Evolutionary conservation across 768 basidiomycete genomes (phyloP).

Genomic region (Tulasnella sp.): DNA sequence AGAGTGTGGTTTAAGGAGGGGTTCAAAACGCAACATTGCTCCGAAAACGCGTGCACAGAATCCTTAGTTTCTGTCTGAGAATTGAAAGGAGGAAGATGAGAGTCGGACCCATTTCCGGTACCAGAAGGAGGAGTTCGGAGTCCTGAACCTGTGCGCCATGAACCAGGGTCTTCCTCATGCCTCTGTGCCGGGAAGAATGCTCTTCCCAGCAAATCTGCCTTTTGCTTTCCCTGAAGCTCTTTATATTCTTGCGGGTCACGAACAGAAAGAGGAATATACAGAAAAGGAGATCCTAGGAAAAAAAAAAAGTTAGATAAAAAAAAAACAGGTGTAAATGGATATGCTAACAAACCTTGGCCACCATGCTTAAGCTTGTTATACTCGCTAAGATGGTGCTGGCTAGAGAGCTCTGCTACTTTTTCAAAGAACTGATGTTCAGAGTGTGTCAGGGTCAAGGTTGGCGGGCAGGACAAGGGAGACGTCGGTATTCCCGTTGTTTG

Average conservation of each 20-base stretch:
- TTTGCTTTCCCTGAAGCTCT: constrained; percentile 42
- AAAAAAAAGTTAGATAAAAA: neutral
- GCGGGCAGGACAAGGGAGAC: too few relatives aligned
- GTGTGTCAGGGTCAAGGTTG: too few relatives aligned
- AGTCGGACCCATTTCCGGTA: too few relatives aligned
- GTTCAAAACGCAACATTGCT: too few relatives aligned
- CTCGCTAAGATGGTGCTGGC: constrained; percentile 60
- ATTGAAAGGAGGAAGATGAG: too few relatives aligned
- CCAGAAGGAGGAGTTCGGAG: too few relatives aligned
- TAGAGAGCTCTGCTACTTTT: constrained; percentile 47
- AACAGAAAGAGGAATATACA: constrained; percentile 51
- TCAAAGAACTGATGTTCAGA: neutral
- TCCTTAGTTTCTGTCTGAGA: too few relatives aligned
- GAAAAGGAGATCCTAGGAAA: constrained; percentile 38
- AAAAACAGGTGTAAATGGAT: neutral
- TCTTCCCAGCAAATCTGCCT: constrained; percentile 26
- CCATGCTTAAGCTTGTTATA: constrained; percentile 63
- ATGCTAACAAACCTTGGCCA: constrained; percentile 23
- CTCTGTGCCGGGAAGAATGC: constrained; percentile 22
- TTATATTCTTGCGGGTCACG: constrained; percentile 45
- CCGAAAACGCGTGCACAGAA: too few relatives aligned
- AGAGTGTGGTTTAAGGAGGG: too few relatives aligned
- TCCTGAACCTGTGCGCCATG: neutral
- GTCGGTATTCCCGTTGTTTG: too few relatives aligned
- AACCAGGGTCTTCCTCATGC: constrained; percentile 35